Evolutionary conservation across 163 green algal genomes (phyloP), one percentile per base, ranked within the genome.

Genomic region (Coccomyxa subellipsoidea): DNA sequence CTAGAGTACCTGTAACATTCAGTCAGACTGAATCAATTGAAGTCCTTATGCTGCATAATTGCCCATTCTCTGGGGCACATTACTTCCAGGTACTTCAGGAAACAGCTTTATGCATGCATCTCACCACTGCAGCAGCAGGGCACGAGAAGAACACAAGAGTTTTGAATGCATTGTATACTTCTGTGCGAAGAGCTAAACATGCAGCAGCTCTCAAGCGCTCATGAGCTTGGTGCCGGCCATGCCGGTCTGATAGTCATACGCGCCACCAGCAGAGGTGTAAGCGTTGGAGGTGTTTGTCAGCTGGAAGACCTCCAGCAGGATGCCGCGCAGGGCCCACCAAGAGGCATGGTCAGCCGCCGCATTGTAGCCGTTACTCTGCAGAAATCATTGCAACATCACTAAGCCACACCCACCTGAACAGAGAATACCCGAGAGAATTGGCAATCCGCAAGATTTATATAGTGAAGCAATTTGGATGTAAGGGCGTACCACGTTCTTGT

Each of bases 241-340:
- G 66, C 66, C 66, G 21, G 66, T 73, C 66, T 73, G 66, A 31
- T 77, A 77, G 70, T 77, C 70, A 34, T 77, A 77, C 2, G 70
- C 34, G 70, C 70, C 70, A 0, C 70, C 70, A 31, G 25, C 32
- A 31, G 32, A n/a, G 70, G 76, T 80, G 76, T 80, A 80, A 31
- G 76, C 39, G 40, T 80, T 80, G 39, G 39, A 40, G 29, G n/a
- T 18, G 40, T 80, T 80, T 21, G 25, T 31, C 32, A 71, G 29
- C 37, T 32, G 37, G 32, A 80, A 80, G 29, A 71, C 18, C 23
- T 71, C 40, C 76, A 70, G n/a, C 29, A 80, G 76, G 39, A 80
- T 25, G 29, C 39, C 39, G 4, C 76, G 39, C 2, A 80, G 76
- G 9, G 76, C 39, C 76, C 39, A 71, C 76, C 76, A 80, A 7